phyloP scores from a whole-genome alignment of 441 rosid species.

The Euphorbia corollata region DNA sequence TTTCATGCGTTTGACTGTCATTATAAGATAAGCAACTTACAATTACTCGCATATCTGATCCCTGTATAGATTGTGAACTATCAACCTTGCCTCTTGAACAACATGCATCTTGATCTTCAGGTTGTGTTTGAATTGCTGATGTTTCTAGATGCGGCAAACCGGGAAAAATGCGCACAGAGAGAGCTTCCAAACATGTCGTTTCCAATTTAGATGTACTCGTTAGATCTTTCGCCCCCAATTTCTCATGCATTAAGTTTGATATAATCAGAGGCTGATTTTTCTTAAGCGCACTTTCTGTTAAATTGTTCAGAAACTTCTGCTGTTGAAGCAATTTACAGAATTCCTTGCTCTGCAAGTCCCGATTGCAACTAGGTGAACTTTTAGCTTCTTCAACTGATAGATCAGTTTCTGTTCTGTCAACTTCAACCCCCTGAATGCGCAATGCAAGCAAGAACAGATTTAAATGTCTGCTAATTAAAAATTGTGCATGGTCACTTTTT shows the following conservation, averaged over 20 bases:
- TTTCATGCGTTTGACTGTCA: too few species aligned
- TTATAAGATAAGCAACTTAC: conserved; percentile 37
- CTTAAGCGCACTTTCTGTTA: conserved; percentile 68
- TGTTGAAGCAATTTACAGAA: conserved; percentile 42
- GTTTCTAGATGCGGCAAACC: conserved; percentile 43
- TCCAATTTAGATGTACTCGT: conserved; percentile 51
- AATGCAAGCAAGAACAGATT: conserved; percentile 10
- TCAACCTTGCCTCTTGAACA: conserved; percentile 28
- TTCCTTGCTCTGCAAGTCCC: conserved; percentile 45
- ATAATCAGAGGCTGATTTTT: conserved; percentile 69
- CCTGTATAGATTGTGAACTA: conserved; percentile 39
- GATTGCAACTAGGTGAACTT: conserved; percentile 31
- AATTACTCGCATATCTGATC: conserved; percentile 50
- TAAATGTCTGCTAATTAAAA: neutral
- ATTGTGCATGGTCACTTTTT: neutral
- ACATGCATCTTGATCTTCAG: conserved; percentile 41
- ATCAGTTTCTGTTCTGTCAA: conserved; percentile 64
- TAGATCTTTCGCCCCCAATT: conserved; percentile 45
- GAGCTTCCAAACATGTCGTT: conserved; percentile 63
- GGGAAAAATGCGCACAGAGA: conserved; percentile 43
- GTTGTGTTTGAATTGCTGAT: conserved; percentile 25
- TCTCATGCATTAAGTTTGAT: conserved; percentile 60
- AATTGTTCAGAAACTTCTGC: conserved; percentile 52
- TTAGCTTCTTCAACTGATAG: conserved; percentile 30
- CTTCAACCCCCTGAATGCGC: conserved; percentile 64